phyloP scores from a whole-genome alignment of 2,329 filamentous ascomycete species.

The Leptosphaerulina australis region DNA sequence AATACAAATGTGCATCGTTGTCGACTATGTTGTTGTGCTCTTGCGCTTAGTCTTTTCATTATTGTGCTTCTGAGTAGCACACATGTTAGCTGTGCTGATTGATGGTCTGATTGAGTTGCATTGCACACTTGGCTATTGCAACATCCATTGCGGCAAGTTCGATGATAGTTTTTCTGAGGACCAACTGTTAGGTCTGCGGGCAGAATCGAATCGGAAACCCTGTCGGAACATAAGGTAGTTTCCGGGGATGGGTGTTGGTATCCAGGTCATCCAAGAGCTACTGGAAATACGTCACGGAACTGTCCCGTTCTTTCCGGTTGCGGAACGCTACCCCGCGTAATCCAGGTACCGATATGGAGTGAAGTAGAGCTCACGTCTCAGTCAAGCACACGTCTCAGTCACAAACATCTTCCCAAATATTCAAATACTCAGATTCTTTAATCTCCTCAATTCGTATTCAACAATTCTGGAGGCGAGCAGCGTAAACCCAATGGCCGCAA shows the following conservation, averaged over 20 bases:
- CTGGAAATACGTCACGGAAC: slow-evolving; percentile 6
- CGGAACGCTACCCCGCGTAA: slow-evolving; percentile 20
- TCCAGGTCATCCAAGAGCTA: neutral
- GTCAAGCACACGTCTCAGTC: too few species aligned
- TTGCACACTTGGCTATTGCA: too few species aligned
- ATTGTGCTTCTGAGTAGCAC: too few species aligned
- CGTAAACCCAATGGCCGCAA: slow-evolving; percentile 40
- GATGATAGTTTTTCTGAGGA: too few species aligned
- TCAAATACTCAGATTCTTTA: neutral
- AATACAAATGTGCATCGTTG: neutral
- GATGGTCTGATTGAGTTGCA: too few species aligned
- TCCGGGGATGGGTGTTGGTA: neutral
- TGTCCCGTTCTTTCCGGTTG: slow-evolving; percentile 14
- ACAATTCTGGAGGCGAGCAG: neutral
- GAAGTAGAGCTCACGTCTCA: neutral
- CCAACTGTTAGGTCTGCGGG: too few species aligned
- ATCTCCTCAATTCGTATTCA: neutral
- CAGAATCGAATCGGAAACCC: neutral
- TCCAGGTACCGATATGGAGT: neutral
- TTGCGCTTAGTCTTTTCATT: too few species aligned
- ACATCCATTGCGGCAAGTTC: too few species aligned
- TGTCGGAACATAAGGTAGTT: neutral
- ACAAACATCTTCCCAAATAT: too few species aligned
- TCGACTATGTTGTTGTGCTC: neutral
- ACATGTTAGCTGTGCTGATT: too few species aligned